Conservation (phyloP, 1,284 basidiomycete species). For the Stygiomarasmius scandens region DNA sequence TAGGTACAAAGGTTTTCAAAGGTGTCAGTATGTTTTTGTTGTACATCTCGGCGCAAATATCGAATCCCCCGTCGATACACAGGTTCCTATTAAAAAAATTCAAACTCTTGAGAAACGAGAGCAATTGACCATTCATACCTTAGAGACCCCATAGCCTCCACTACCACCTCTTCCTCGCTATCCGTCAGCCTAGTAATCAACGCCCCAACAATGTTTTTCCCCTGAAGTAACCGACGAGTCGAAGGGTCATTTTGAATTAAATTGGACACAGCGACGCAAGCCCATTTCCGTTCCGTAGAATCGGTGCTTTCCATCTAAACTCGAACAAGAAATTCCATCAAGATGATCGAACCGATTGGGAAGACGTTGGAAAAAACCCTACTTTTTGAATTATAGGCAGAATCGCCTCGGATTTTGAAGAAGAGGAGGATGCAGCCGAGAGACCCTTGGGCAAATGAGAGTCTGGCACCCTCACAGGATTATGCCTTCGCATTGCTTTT, state of each 20-base stretch:
- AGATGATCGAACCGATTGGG: constrained; percentile 3
- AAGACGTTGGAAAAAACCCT: constrained; percentile 14
- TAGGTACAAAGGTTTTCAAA: constrained; percentile 72
- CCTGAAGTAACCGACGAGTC: constrained; percentile 84
- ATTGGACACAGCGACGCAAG: constrained; percentile 89
- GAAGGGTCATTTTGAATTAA: constrained; percentile 86
- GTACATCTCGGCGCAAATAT: constrained; percentile 95
- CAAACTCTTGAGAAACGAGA: neutral
- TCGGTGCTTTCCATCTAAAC: constrained; percentile 75
- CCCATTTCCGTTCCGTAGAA: constrained; percentile 84
- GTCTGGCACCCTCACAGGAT: constrained; percentile 90
- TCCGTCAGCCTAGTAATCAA: constrained; percentile 85
- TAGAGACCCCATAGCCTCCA: constrained; percentile 84
- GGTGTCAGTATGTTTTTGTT: constrained; percentile 90
- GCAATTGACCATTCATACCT: constrained; percentile 49
- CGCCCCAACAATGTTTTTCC: constrained; percentile 86
- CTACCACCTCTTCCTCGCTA: constrained; percentile 82
- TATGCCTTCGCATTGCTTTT: constrained; percentile 77
- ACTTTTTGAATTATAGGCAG: constrained; percentile 89
- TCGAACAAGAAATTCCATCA: constrained; percentile 13
- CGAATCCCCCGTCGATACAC: constrained; percentile 91
- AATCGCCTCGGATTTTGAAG: constrained; percentile 76
- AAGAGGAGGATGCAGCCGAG: constrained; percentile 66
- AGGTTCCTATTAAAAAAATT: constrained; percentile 66
- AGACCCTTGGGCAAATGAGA: constrained; percentile 84